phyloP scores from a whole-genome alignment of 768 basidiomycete genomes.

The Agaricus sinodeliciosus region DNA sequence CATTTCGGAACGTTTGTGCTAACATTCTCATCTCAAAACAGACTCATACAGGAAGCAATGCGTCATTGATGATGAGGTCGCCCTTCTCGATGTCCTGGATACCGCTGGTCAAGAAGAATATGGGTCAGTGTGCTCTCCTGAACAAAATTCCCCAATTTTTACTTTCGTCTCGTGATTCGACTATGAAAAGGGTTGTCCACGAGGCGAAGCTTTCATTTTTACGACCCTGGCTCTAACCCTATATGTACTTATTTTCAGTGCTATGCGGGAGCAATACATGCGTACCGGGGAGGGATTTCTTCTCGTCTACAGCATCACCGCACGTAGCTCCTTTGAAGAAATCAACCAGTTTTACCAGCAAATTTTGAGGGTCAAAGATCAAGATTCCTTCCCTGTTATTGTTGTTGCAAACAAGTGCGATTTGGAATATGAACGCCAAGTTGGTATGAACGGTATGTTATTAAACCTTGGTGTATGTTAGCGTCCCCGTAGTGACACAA shows the following conservation, averaged over 20 bases:
- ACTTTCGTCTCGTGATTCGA: conserved; percentile 10
- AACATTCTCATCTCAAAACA: conserved; percentile 19
- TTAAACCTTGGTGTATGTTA: background rate
- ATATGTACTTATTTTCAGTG: conserved; percentile 38
- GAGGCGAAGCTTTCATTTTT: conserved; percentile 13
- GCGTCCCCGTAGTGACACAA: background rate
- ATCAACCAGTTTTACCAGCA: conserved; percentile 95
- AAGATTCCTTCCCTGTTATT: conserved; percentile 91
- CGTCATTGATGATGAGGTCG: conserved; percentile 98
- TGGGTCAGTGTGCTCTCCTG: conserved; percentile 49
- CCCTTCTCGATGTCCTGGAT: conserved; percentile 92
- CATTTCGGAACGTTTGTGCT: background rate
- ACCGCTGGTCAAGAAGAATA: conserved; percentile 99
- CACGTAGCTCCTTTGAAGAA: conserved; percentile 95
- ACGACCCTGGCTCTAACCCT: background rate
- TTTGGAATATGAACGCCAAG: conserved; percentile 92
- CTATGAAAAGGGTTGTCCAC: conserved; percentile 10
- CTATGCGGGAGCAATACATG: conserved; percentile 99
- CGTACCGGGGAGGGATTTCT: conserved; percentile 97
- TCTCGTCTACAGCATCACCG: conserved; percentile 97
- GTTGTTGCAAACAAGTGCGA: conserved; percentile 99
- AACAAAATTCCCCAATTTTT: background rate
- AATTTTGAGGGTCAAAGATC: conserved; percentile 94
- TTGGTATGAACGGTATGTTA: conserved; percentile 83
- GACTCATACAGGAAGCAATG: conserved; percentile 98